These are phyloP conservation scores for Tillandsia fasciculata DNA, from an alignment of 176 grass and related monocot species.

Conservation along the genomic window DNA sequence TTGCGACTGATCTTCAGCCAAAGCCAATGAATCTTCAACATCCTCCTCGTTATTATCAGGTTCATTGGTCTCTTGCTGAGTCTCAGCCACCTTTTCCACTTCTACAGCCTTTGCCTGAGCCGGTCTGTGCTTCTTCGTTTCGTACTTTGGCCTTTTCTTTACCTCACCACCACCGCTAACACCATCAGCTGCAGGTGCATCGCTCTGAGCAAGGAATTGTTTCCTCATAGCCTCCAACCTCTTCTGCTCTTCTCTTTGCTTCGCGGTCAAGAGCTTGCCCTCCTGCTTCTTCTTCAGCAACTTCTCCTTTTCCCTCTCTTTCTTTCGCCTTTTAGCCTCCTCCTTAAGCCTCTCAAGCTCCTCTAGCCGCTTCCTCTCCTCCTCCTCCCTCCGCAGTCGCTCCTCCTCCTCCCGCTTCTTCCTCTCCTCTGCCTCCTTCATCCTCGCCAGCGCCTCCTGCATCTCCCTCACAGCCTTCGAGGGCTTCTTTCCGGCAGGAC, in stretches of 20 bases:
- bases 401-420: constrained; percentile 80
- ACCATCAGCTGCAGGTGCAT: constrained; percentile 37
- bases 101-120: constrained; percentile 40
- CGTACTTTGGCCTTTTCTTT: constrained; percentile 83
- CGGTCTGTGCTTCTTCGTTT: constrained; percentile 67
- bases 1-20: constrained; percentile 58
- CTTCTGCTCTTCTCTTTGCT: constrained; percentile 84
- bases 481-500: constrained; percentile 62
- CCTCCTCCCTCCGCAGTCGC: constrained; percentile 62
- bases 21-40: constrained; percentile 46
- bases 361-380: constrained; percentile 46
- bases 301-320: constrained; percentile 87
- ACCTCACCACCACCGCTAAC: constrained; percentile 30
- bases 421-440: constrained; percentile 69
- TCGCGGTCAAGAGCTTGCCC: constrained; percentile 76
- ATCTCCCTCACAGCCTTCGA: constrained; percentile 70
- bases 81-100: constrained; percentile 33
- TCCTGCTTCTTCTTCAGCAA: constrained; percentile 77
- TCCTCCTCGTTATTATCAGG: constrained; percentile 41
- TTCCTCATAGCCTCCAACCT: constrained; percentile 87
- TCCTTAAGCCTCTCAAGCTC: constrained; percentile 68
- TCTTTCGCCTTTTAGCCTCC: constrained; percentile 81
- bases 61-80: constrained; percentile 38
- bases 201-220: constrained; percentile 79
- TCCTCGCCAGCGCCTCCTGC: constrained; percentile 68